phyloP scores from a whole-genome alignment of 306 rosid species.

The Luffa acutangula region DNA sequence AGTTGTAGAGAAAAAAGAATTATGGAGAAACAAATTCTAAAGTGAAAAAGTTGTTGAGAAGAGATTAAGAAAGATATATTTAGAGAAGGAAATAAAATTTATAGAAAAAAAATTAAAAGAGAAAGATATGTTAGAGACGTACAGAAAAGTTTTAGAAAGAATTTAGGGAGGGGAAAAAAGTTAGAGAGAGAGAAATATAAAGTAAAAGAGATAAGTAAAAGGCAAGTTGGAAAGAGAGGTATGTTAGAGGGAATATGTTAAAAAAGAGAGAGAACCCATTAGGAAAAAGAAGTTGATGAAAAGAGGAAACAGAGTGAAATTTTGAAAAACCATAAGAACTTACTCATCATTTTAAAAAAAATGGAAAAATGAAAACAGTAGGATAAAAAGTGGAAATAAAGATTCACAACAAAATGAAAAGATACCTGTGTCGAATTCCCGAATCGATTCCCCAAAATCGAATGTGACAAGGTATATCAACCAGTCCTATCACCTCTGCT shows the following conservation, averaged over 20 bases:
- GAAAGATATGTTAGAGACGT: background rate
- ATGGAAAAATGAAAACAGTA: background rate
- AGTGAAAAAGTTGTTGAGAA: background rate
- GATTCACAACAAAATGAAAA: background rate
- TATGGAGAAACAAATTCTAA: background rate
- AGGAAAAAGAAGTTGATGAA: background rate
- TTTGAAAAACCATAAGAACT: background rate
- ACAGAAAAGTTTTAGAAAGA: background rate
- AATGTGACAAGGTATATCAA: conserved; percentile 80
- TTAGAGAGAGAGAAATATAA: background rate
- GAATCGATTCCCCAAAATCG: conserved; percentile 98
- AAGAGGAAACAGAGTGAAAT: background rate
- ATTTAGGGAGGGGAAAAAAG: background rate
- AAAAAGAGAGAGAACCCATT: background rate
- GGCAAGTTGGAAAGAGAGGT: background rate
- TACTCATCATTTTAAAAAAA: background rate
- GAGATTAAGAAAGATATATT: background rate
- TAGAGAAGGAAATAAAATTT: background rate
- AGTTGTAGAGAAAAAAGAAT: background rate
- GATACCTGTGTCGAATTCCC: conserved; percentile 88
- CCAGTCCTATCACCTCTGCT: conserved; percentile 97
- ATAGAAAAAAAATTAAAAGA: background rate
- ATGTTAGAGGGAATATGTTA: background rate
- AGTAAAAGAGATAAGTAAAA: background rate
- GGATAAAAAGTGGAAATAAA: background rate